A percentile compares a stretch with the other conserved stretches of the same genome.
Evolutionary conservation across 2,329 filamentous ascomycete species (phyloP).

Genomic region (Colletotrichum musicola): DNA sequence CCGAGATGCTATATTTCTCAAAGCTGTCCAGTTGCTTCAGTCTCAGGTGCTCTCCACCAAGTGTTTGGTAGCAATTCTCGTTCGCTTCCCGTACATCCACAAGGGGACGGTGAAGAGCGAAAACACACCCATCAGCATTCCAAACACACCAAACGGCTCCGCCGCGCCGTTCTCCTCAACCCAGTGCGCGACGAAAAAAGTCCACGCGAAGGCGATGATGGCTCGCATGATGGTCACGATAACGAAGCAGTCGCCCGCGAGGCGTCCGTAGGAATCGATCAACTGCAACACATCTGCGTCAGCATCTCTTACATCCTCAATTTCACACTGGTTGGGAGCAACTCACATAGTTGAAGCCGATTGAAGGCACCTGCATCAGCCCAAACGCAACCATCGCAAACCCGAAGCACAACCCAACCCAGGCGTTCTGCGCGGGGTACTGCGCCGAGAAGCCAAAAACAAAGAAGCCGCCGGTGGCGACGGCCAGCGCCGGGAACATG

Average conservation of each 20-base stretch:
- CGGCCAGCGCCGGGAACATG: conserved; percentile 46
- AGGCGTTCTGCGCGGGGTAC: conserved; percentile 45
- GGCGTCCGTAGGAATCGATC: conserved; percentile 61
- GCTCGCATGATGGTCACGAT: conserved; percentile 63
- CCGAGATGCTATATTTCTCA: no score
- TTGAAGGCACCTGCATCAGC: conserved; percentile 53
- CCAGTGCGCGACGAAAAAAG: conserved; percentile 65
- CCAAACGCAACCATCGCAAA: conserved; percentile 54
- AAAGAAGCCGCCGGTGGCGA: conserved; percentile 49
- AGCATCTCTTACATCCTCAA: no score
- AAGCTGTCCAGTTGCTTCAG: not conserved
- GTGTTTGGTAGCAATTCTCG: conserved; percentile 50
- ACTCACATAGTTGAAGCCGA: conserved; percentile 56
- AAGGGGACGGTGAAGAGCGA: conserved; percentile 51
- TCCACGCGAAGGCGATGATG: conserved; percentile 66
- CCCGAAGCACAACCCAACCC: conserved; percentile 51
- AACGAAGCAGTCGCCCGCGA: conserved; percentile 66
- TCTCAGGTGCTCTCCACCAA: conserved; percentile 12
- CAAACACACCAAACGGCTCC: conserved; percentile 65
- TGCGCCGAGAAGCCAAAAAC: conserved; percentile 54
- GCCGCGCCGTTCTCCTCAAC: conserved; percentile 56
- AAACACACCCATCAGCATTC: conserved; percentile 64
- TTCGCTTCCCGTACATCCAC: conserved; percentile 51
- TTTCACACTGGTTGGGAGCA: not conserved
- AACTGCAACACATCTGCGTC: conserved; percentile 48